These are phyloP conservation scores for Annulohypoxylon moriforme DNA, from an alignment of 495 filamentous ascomycete species.

Conservation along the genomic window DNA sequence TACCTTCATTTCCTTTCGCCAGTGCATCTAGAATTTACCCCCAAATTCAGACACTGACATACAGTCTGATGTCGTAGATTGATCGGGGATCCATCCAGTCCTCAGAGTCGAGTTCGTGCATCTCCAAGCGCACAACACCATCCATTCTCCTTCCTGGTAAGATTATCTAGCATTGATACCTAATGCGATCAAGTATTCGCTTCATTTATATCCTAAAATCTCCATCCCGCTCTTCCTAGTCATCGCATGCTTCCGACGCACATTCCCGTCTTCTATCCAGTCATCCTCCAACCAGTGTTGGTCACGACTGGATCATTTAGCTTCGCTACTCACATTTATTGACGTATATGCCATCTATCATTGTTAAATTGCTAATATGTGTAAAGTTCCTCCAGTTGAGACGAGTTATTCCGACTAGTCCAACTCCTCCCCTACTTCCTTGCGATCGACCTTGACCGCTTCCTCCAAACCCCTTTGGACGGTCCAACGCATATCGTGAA, in stretches of 20 bases:
- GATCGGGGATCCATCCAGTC: conserved; percentile 45
- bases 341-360: neutral
- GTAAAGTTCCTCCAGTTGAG: conserved; percentile 16
- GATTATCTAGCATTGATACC: conserved; percentile 49
- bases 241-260: conserved; percentile 18
- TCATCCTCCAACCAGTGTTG: conserved; percentile 32
- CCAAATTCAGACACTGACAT: conserved; percentile 28
- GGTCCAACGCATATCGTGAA: conserved; percentile 25
- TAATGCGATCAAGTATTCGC: conserved; percentile 53
- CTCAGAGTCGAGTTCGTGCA: conserved; percentile 49
- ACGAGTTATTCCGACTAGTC: conserved; percentile 24
- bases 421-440: conserved; percentile 29
- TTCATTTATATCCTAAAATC: conserved; percentile 37
- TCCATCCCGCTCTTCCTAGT: conserved; percentile 18
- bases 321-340: neutral
- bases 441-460: conserved; percentile 48
- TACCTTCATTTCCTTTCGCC: conserved; percentile 7
- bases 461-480: conserved; percentile 17
- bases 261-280: conserved; percentile 15
- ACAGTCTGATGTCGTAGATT: conserved; percentile 33
- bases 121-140: conserved; percentile 51
- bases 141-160: conserved; percentile 52
- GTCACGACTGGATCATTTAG: conserved; percentile 31
- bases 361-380: conserved; percentile 13
- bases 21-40: conserved; percentile 15